A percentile compares a stretch with the other conserved stretches of the same genome.
phyloP scores from a whole-genome alignment of 1,284 basidiomycete species.

The Ceratobasidium sp. region DNA sequence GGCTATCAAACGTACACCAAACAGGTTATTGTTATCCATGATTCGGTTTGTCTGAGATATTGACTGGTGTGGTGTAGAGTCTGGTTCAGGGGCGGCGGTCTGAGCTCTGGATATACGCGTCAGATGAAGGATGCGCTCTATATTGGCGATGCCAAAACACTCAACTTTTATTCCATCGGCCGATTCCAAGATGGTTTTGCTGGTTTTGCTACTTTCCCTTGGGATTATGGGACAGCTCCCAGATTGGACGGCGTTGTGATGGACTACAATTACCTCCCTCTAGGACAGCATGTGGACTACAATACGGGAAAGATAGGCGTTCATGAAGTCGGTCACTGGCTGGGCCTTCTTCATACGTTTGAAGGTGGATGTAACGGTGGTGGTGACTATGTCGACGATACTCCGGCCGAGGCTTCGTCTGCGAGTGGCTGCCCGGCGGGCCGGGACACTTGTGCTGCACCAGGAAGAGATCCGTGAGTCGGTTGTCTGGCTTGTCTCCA shows the following conservation, averaged over 20 bases:
- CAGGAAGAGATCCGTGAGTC: conserved; percentile 35
- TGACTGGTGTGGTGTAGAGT: not conserved
- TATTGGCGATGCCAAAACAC: not conserved
- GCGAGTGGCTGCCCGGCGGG: conserved; percentile 41
- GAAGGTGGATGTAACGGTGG: conserved; percentile 55
- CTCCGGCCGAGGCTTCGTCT: conserved; percentile 40
- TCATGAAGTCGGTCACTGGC: conserved; percentile 46
- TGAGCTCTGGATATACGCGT: too few species aligned
- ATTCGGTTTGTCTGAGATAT: too few species aligned
- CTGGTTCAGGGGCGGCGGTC: not conserved
- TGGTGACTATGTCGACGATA: conserved; percentile 47
- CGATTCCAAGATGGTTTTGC: not conserved
- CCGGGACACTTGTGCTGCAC: conserved; percentile 40
- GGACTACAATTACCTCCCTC: conserved; percentile 43
- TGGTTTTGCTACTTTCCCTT: conserved; percentile 1
- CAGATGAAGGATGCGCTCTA: not conserved
- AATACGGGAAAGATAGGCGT: conserved; percentile 47
- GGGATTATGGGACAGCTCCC: conserved; percentile 11
- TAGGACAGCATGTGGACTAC: conserved; percentile 44
- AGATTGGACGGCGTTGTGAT: conserved; percentile 44
- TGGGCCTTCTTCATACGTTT: conserved; percentile 48
- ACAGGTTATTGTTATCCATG: too few species aligned
- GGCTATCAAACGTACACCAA: not conserved
- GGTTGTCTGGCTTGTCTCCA: too few species aligned
- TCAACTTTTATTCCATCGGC: conserved; percentile 8